Evolutionary conservation across 2,329 filamentous ascomycete genomes (phyloP), one percentile per base, ranked within the genome.

Genomic region (Diaporthe sp.): DNA sequence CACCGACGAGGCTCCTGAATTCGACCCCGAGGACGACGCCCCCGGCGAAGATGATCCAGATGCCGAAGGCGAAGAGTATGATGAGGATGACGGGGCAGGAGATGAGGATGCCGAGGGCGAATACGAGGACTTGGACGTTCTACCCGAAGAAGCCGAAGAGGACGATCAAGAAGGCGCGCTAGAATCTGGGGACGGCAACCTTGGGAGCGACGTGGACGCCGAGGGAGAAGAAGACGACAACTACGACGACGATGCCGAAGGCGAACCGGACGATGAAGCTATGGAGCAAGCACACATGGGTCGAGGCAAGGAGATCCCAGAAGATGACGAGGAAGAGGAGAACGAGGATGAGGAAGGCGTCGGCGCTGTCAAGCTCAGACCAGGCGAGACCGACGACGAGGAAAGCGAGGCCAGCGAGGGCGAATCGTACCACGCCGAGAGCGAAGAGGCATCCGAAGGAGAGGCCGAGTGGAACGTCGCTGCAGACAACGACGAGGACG

Each of bases 381-480:
- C 88, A 9, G 87, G 87, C 30, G 86, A 89, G 71, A 87, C 85
- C 0, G 85, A 87, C 45, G 84, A 87, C 30, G 82, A 85, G 47
- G 85, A 86, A 8, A 85, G 84, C 35, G 83, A 82, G 4, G 81
- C 81, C 9, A 82, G 82, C 42, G 80, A 80, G 42, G 81, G 80
- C 33, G 82, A 82, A 71, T 81, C 83, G 40, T 80, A 83, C 57
- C 82, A 85, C 69, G 80, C 78, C 38, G 83, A 84, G 60, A 87
- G 83, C 71, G 84, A 84, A 22, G 76, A 78, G 40, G 80, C 78
- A 61, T 79, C 77, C 67, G 85, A 83, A 57, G 87, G 85, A 3
- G 85, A 86, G 38, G 85, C 86, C 10, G 87, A 86, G 6, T 91
- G 89, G 82, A 90, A 92, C 72, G 88, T 88, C 38, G 90, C 88